These are phyloP conservation scores for Arabidopsis lyrata DNA, from an alignment of 441 rosid genomes.

Conservation along the genomic window DNA sequence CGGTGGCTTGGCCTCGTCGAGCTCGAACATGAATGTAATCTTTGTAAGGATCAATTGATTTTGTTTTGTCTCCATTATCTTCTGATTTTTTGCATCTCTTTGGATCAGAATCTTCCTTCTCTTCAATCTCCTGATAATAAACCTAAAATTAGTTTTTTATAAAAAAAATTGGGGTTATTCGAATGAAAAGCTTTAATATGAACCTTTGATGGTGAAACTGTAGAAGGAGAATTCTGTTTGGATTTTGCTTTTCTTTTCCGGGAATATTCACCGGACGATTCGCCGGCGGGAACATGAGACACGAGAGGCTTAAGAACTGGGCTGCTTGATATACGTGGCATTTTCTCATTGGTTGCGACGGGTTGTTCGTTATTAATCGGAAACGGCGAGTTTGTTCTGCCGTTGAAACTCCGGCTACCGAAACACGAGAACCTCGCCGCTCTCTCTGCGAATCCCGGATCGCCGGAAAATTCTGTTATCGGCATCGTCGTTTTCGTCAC, in stretches of 20 bases:
- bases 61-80: slow-evolving; percentile 48
- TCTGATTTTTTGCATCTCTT: slow-evolving; percentile 56
- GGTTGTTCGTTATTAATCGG: slow-evolving; percentile 47
- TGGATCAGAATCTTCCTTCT: slow-evolving; percentile 47
- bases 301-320: slow-evolving; percentile 47
- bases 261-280: slow-evolving; percentile 35
- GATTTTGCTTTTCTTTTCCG: slow-evolving; percentile 62
- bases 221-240: slow-evolving; percentile 27
- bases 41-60: slow-evolving; percentile 58
- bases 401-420: slow-evolving; percentile 71
- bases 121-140: slow-evolving; percentile 52
- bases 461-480: slow-evolving; percentile 59
- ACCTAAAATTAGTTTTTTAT: too few relatives aligned
- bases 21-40: slow-evolving; percentile 83
- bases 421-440: slow-evolving; percentile 69
- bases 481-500: slow-evolving; percentile 46
- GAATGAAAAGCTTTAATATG: neutral
- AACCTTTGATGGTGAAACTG: neutral
- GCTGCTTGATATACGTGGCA: slow-evolving; percentile 62
- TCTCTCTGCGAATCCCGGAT: slow-evolving; percentile 69
- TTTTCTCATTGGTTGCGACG: slow-evolving; percentile 42
- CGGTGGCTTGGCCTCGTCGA: slow-evolving; percentile 80
- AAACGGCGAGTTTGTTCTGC: slow-evolving; percentile 45
- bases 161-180: too few relatives aligned
- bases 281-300: neutral